Base-by-base conservation (phyloP, 2,329 filamentous ascomycete genomes). In the Neurospora crassa region DNA sequence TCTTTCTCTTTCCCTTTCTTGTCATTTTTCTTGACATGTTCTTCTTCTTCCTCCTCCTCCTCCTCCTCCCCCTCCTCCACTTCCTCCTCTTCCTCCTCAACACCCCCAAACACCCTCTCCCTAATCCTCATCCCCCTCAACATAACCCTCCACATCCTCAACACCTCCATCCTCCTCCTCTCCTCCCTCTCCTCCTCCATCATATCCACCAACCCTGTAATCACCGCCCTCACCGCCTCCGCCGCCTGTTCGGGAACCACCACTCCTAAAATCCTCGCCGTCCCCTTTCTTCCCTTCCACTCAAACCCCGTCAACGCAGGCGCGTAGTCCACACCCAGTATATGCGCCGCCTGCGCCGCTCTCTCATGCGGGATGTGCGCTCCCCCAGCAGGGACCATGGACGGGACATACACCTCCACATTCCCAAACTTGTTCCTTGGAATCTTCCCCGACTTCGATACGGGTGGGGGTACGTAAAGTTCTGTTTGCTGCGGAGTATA, bases 351-450 rank as follows among this genome's bases (percentile, higher is more conserved):
- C 69, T 87, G 87, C 1, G 87, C 84, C 1, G 92, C 91, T 69
- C 90, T 77, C 67, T 86, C 82, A 71, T 85, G 81, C 6, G 80
- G 76, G 34, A 98, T 83, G 79, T 98, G 93, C 1, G 89, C 86
- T 1, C 92, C 94, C 0, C 96, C 95, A 53, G 82, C 81, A 0
- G 96, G 96, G 0, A 98, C 85, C 96, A 99, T 98, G 73, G 89
- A 93, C 0, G 93, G 90, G 12, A 97, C 94, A 79, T 95, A 98
- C 47, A 97, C 87, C 77, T 98, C 96, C 72, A 98, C 90, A 78
- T 99, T 99, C 12, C 94, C 94, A 79, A 93, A 99, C 20, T 91
- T 90, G 78, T 99, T 99, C 81, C 93, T 95, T 0, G 96, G 95
- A 1, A 98, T 87, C 14, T 85, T 84, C 0, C 94, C 94, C 69